Base-by-base conservation (phyloP, 495 filamentous ascomycete genomes). In the Cladorrhinum samala region DNA sequence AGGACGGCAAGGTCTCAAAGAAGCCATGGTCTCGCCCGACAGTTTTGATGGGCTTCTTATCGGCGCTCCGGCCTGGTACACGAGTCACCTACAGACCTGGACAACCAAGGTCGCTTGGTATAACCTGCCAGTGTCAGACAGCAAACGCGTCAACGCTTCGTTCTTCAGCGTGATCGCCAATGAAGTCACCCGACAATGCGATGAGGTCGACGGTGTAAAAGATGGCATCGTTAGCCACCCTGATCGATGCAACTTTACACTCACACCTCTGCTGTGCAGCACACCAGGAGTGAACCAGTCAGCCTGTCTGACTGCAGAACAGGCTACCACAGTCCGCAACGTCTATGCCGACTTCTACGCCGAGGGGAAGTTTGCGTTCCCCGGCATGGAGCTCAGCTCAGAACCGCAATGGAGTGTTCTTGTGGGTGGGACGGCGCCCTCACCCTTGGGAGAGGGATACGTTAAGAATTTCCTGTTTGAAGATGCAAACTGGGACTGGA, bases 11-110 rank as follows among this genome's bases (percentile, higher is more conserved):
- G 79, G 79, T 14, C 52, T 81, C 4, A 77, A 76, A 36, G 65
- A 73, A 25, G 66, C 75, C 0, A 68, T 81, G 57, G 42, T 64
- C 13, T 76, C 60, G 41, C 72, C 78, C 0, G 67, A 73, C 1
- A 73, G 74, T 50, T 81, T 85, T 48, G 83, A 89, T 62, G 86
- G 86, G 14, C 76, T 85, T 7, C 65, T 87, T 6, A 77, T 79
- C 17, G 84, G 83, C 3, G 74, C 81, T 8, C 79, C 75, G 36
- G 74, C 71, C 9, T 77, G 66, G 79, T 77, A 72, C 69, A 73
- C 67, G 0, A 68, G 60, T 17, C 73, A 78, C 54, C 53, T 75
- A 9, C 65, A 73, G 50, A 57, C 64, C 0, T 77, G 69, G 68
- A 65, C 40, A 3, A 54, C 65, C 17, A 55, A 58, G 46, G 53